These are phyloP conservation scores for Hyphodiscus sp. DNA, from an alignment of 2,329 filamentous ascomycete species.

Conservation along the genomic window DNA sequence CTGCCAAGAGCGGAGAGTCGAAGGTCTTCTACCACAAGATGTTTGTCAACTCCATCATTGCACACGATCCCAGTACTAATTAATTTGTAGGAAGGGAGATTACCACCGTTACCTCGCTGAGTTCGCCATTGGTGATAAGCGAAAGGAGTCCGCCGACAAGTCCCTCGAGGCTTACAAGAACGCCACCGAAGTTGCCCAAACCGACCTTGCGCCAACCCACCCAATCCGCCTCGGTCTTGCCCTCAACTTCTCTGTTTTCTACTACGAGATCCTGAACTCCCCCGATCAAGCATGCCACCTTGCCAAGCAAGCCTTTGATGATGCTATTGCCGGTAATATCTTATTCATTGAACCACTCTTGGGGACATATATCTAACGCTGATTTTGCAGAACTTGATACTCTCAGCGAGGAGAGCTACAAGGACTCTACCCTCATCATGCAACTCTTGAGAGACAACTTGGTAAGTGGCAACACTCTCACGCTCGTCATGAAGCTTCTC, in stretches of 20 bases:
- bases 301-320: constrained; percentile 92
- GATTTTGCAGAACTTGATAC: constrained; percentile 71
- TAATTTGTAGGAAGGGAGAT: constrained; percentile 79
- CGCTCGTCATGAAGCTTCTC: not conserved
- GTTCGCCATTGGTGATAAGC: constrained; percentile 90
- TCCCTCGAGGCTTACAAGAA: constrained; percentile 96
- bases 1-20: constrained; percentile 90
- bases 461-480: constrained; percentile 15
- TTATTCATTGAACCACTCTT: not conserved
- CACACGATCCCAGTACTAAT: constrained; percentile 2
- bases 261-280: constrained; percentile 99
- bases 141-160: constrained; percentile 89
- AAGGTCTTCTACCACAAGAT: constrained; percentile 99
- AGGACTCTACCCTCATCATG: constrained; percentile 99
- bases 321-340: constrained; percentile 75
- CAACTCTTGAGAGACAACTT: constrained; percentile 97
- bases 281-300: constrained; percentile 97
- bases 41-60: constrained; percentile 42
- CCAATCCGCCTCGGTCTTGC: constrained; percentile 88
- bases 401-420: constrained; percentile 95
- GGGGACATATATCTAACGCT: constrained; percentile 3
- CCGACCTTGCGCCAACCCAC: constrained; percentile 84
- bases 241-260: constrained; percentile 97
- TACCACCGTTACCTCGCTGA: constrained; percentile 99
- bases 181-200: constrained; percentile 83